Evolutionary conservation across 352 stramenopile species (phyloP).

Genomic region (Plasmopara muralis): DNA sequence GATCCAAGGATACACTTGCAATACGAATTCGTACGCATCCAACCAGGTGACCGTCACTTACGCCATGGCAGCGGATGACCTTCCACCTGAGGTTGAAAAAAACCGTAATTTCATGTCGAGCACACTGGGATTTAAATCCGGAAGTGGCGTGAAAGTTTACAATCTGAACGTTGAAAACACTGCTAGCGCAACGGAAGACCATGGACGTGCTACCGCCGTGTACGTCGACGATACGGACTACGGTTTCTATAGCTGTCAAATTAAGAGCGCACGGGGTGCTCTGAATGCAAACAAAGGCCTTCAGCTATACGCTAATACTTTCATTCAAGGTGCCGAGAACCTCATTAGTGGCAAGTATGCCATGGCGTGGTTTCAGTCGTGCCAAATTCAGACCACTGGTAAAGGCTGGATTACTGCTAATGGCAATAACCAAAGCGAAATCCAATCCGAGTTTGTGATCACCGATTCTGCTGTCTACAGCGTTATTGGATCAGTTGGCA

Average conservation of each 20-base stretch:
- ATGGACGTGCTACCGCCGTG: conserved; percentile 18
- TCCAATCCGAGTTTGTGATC: neutral
- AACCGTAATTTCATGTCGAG: conserved; percentile 8
- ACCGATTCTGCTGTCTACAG: neutral
- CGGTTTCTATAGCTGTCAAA: neutral
- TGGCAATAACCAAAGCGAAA: conserved; percentile 1
- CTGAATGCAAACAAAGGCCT: conserved; percentile 16
- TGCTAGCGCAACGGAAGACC: conserved; percentile 20
- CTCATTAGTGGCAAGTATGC: conserved; percentile 18
- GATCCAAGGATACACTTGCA: conserved; percentile 16
- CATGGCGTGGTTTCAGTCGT: conserved; percentile 6
- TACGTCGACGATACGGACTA: conserved; percentile 23
- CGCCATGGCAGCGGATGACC: conserved; percentile 9
- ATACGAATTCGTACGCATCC: conserved; percentile 9
- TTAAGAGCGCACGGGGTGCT: conserved; percentile 21
- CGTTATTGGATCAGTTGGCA: neutral
- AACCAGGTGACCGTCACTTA: conserved; percentile 15
- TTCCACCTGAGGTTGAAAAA: conserved; percentile 1
- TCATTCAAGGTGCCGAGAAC: conserved; percentile 17
- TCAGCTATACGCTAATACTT: conserved; percentile 18
- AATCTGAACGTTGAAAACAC: conserved; percentile 20
- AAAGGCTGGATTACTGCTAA: conserved; percentile 22
- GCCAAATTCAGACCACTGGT: conserved; percentile 22
- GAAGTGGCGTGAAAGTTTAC: conserved; percentile 13
- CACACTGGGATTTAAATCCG: conserved; percentile 11